Base-by-base conservation (phyloP, 257 asterid genomes). In the Anisodus tanguticus region DNA sequence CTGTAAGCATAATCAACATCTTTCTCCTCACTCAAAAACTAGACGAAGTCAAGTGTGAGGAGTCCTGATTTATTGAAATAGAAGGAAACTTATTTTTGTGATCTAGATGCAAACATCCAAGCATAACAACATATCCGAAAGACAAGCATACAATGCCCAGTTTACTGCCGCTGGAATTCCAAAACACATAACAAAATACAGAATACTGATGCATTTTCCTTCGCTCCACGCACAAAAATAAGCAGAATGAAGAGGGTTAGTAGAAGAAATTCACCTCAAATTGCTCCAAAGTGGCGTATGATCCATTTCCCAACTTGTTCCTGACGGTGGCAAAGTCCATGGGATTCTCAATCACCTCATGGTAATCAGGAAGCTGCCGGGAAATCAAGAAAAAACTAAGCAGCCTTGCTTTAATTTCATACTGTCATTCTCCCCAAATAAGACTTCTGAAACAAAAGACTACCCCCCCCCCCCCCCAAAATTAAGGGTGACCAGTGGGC, bases 271-370 rank as follows among this genome's bases (percentile, higher is more conserved):
- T 80, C 79, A 92, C 99, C 96, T 95, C 98, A 82, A 97, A 90
- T 66, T 93, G 98, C 74, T 94, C 97, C 87, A 97, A 89, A 37
- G 93, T 91, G 41, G 87, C 85, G 88, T 97, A 97, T 47, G 90
- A 84, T 83, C 95, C 98, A 87, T 88, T 93, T 70, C 90, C 86
- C 85, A 97, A 89, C 90, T 95, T 97, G 87, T 89, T 94, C 92
- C 99, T 93, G 89, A 94, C 92, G 2, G 99, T 95, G 79, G 98
- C 92, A 79, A 97, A 97, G 89, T 97, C 99, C 98, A 97, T 97
- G 58, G 99, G 99, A 87, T 91, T 88, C 83, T 95, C 89, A 82
- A 97, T 97, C 79, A 95, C 91, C 87, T 94, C 99, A 85, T 89
- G 94, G 83, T 97, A 97, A 91, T 97, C 99, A 55, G 99, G 99